Base-by-base conservation (phyloP, 2,329 filamentous ascomycete genomes). In the Ophiostoma himal-ulmi region DNA sequence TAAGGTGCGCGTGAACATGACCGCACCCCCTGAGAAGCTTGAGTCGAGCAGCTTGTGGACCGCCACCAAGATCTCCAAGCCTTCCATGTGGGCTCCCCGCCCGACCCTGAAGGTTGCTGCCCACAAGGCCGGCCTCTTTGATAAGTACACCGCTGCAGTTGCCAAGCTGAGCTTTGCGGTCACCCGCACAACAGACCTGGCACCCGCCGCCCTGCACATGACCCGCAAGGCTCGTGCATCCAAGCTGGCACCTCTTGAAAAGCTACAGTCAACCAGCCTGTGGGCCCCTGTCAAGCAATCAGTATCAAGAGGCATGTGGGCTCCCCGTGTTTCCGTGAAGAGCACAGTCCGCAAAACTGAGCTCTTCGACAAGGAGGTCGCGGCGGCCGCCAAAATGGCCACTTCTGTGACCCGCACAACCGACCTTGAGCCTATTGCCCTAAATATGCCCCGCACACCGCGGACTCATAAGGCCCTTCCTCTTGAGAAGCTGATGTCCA, bases 311-410 rank as follows among this genome's bases (percentile, higher is more conserved):
- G 34, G 54, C 13, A 67, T 73, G 60, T 73, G 73, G 73, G 57
- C 57, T 20, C 65, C 70, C 10, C 70, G 66, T 11, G 20, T 36
- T 5, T 39, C 36, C 14, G 64, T 60, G 22, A 14, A 52, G 41
- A 11, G 30, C 30, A 17, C 37, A 5, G 36, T 14, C 10, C 39
- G 39, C n/a, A 34, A 41, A 14, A 39, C 36, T 22, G 22, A 30
- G 22, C 71, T 74, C 11, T 74, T 74, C 22, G 64, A 72, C 70
- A 67, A 66, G 44, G 65, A 68, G 1, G 67, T 65, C 0, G 70
- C 71, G 0, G 62, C 64, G 0, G 62, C 69, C 0, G 41, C 44
- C n/a, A 68, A 70, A 57, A 36, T 64, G 65, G 68, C 69, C 26
- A 22, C 8, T 1, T 36, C 70, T 5, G 65, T 66, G 17, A 70